Evolutionary conservation across 345 rosid genomes (phyloP).

Genomic region (Microthlaspi erraticum): DNA sequence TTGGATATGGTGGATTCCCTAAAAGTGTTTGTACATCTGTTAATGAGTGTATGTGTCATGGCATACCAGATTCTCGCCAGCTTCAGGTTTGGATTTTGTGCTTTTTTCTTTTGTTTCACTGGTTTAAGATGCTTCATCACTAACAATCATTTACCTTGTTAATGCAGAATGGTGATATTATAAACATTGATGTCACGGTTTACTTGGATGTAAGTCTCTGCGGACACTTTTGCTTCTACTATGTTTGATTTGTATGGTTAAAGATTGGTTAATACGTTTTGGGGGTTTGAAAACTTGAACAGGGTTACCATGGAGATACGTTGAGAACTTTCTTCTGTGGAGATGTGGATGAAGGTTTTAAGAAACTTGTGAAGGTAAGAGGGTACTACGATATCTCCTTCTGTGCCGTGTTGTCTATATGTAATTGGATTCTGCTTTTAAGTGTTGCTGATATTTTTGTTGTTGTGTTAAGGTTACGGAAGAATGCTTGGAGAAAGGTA

Average conservation of each 20-base stretch:
- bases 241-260: background rate
- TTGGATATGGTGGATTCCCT: constrained; percentile 96
- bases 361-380: constrained; percentile 72
- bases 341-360: constrained; percentile 56
- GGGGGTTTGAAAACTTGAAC: constrained; percentile 14
- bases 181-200: constrained; percentile 92
- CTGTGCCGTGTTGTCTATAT: background rate
- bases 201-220: constrained; percentile 74
- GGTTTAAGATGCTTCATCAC: constrained; percentile 24
- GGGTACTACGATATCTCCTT: background rate
- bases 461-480: constrained; percentile 67
- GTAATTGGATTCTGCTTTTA: background rate
- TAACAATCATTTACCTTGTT: constrained; percentile 21
- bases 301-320: constrained; percentile 99
- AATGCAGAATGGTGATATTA: constrained; percentile 88
- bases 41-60: constrained; percentile 97
- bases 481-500: constrained; percentile 91
- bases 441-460: background rate
- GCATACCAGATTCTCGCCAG: constrained; percentile 97
- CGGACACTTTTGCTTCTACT: constrained; percentile 34
- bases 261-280: constrained; percentile 1
- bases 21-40: constrained; percentile 96
- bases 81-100: constrained; percentile 63
- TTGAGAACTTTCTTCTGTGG: constrained; percentile 89
- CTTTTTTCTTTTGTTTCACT: background rate